Evolutionary conservation across 2,329 filamentous ascomycete species (phyloP).

Genomic region (Penicillium paneum): DNA sequence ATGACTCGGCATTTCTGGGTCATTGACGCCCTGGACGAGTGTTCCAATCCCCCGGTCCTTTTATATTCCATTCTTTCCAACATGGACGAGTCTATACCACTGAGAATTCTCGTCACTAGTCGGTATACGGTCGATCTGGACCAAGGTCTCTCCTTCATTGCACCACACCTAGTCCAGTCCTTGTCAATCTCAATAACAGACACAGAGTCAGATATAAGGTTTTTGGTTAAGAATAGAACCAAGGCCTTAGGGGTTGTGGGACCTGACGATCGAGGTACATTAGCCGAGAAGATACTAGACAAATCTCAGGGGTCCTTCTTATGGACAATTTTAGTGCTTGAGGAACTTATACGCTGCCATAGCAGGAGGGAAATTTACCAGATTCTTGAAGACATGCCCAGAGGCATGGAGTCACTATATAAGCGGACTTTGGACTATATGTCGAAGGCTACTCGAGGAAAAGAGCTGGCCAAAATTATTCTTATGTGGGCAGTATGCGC

Average conservation of each 20-base stretch:
- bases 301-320: not conserved
- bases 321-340: not conserved
- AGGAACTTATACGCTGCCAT: not conserved
- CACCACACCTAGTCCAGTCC: not conserved
- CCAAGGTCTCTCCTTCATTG: not conserved
- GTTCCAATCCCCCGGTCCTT: not conserved
- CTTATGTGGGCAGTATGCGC: not conserved
- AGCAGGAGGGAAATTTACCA: not conserved
- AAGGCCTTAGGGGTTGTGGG: not conserved
- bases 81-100: not conserved
- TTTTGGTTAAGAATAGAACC: not conserved
- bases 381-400: not conserved
- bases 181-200: not conserved
- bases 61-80: not conserved
- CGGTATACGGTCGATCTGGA: not conserved
- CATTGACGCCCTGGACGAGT: not conserved
- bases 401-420: not conserved
- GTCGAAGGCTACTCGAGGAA: not conserved
- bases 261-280: not conserved
- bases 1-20: not conserved
- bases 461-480: not conserved
- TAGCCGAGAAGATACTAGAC: not conserved
- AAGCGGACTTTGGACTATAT: not conserved
- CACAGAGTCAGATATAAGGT: not conserved
- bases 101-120: not conserved